phyloP scores from a whole-genome alignment of 2,329 filamentous ascomycete species.

The Aureobasidium sp. region DNA sequence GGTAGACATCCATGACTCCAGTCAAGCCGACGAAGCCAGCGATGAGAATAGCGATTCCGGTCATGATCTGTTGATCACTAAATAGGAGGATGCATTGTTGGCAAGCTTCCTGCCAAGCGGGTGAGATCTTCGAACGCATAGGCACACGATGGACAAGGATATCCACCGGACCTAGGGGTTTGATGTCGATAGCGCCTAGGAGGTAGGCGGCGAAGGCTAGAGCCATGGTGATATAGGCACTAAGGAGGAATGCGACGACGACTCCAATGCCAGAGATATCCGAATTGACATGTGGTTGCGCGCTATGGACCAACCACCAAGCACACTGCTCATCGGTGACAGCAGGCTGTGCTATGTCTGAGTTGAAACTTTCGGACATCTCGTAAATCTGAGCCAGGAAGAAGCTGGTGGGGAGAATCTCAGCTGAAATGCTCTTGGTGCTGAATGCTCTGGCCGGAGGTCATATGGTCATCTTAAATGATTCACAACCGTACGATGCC shows the following conservation, averaged over 20 bases:
- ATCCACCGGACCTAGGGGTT: background rate
- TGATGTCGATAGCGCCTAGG: background rate
- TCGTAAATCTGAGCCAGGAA: too few relatives aligned
- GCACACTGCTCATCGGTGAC: background rate
- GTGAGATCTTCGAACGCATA: background rate
- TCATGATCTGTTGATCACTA: background rate
- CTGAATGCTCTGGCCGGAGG: too few relatives aligned
- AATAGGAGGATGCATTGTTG: background rate
- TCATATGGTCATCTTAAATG: too few relatives aligned
- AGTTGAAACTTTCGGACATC: too few relatives aligned
- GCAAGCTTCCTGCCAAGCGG: background rate
- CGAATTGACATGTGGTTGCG: background rate
- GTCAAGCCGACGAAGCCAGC: background rate
- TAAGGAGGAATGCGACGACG: background rate
- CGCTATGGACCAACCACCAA: background rate
- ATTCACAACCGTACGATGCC: too few relatives aligned
- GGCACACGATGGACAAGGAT: background rate
- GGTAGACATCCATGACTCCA: conserved; percentile 21
- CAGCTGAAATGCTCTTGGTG: too few relatives aligned
- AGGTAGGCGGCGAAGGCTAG: background rate
- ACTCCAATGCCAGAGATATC: background rate
- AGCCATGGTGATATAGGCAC: background rate
- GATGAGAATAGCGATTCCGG: background rate
- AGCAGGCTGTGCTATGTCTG: too few relatives aligned
- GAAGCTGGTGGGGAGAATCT: too few relatives aligned